These are phyloP conservation scores for Cucurbita maxima DNA, from an alignment of 306 rosid genomes.

Conservation along the genomic window DNA sequence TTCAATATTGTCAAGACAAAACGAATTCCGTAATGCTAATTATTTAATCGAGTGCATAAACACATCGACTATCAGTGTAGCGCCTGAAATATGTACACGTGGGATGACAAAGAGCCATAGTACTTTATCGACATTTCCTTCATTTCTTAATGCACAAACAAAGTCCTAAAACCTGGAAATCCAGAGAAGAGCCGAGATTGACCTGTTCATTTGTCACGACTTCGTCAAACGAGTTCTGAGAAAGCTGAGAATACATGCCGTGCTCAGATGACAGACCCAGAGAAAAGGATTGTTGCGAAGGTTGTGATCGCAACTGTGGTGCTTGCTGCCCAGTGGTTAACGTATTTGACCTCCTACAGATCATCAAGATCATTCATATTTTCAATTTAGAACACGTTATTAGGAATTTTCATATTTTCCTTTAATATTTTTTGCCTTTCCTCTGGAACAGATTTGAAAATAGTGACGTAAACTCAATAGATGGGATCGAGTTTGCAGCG, in stretches of 20 bases:
- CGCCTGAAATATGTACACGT: no score
- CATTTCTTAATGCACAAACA: neutral
- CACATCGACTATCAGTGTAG: no score
- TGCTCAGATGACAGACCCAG: constrained; percentile 80
- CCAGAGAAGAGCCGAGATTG: constrained; percentile 7
- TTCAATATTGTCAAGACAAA: no score
- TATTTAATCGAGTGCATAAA: no score
- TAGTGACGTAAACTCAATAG: neutral
- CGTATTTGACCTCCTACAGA: constrained; percentile 36
- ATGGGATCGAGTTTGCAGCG: neutral
- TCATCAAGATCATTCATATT: constrained; percentile 1
- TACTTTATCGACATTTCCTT: neutral
- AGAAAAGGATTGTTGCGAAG: constrained; percentile 76
- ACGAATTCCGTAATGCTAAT: no score
- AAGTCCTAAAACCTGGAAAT: neutral
- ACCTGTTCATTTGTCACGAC: constrained; percentile 67
- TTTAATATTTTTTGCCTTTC: neutral
- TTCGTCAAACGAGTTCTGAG: constrained; percentile 70
- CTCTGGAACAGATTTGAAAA: neutral
- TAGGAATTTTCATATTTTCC: neutral
- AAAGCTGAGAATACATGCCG: constrained; percentile 61
- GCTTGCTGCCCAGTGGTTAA: constrained; percentile 44
- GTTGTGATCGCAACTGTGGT: constrained; percentile 74
- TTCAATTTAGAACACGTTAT: neutral
- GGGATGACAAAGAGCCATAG: neutral